Evolutionary conservation across 1,284 basidiomycete genomes (phyloP), one percentile per base, ranked within the genome.

Genomic region (Rhizopogon parksii): DNA sequence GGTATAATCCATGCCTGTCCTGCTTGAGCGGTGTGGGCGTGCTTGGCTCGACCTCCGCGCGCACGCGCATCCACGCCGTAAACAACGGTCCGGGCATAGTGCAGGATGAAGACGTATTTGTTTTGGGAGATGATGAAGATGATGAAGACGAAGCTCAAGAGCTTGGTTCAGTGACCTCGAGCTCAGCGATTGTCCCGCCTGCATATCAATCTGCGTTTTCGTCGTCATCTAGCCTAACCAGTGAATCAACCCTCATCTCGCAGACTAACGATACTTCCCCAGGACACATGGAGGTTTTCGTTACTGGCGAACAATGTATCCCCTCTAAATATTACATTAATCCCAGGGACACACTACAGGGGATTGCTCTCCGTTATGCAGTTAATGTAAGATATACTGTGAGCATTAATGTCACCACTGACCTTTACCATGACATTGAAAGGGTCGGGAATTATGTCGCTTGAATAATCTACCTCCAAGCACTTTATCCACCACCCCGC

Each of bases 401-500:
- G 47, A 19, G 19, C 49, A 25, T 32, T 27, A 9, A 48, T 43
- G 40, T 40, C n/a, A 49, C 54, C 40, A 45, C 30, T 27, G 30
- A 6, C 17, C 34, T 30, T 46, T 17, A n/a, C 14, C 14, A 32
- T 40, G 11, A 11, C 30, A 12, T 30, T 46, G n/a, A 45, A 56
- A 86, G 84, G 78, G 73, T 24, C 74, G 74, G 36, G 67, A 74
- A 32, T 68, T 88, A 3, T 86, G 84, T 61, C 75, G 69, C 15
- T 64, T 85, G 17, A 90, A 89, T 60, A 76, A 74, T 45, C 73
- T 90, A 5, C 82, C 85, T 0, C 66, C 72, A 1, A 83, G 77
- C 57, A 82, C 84, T 1, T 69, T 89, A 14, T 78, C 70, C 46
- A 87, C 82, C 0, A 87, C 80, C 0, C 86, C 87, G 2, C 84